phyloP scores from a whole-genome alignment of 805 yeast species.

The Wickerhamiella cacticola region DNA sequence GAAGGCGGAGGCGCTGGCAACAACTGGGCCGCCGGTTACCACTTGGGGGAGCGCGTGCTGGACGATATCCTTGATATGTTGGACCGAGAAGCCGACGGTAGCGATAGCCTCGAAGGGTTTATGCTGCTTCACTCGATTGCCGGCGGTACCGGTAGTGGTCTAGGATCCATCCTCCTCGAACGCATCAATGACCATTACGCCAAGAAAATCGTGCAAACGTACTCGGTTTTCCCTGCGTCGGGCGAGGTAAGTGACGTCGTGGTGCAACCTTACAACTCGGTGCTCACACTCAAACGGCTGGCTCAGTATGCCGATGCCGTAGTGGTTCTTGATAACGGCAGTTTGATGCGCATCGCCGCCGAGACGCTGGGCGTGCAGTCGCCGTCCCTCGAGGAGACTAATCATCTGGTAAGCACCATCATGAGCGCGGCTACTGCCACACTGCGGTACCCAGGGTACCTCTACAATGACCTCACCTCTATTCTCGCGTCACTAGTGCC shows the following conservation, averaged over 20 bases:
- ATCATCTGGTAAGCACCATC: constrained; percentile 73
- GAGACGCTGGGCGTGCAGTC: constrained; percentile 43
- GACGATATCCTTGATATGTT: constrained; percentile 73
- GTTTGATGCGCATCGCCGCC: constrained; percentile 61
- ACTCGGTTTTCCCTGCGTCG: constrained; percentile 71
- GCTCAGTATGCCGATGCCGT: constrained; percentile 78
- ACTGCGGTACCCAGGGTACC: constrained; percentile 79
- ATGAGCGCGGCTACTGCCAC: constrained; percentile 80
- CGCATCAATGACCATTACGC: constrained; percentile 66
- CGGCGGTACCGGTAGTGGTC: constrained; percentile 97
- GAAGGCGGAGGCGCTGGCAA: constrained; percentile 92
- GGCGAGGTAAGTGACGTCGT: constrained; percentile 89
- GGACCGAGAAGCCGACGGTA: constrained; percentile 79
- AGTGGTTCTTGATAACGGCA: constrained; percentile 84
- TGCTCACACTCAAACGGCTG: constrained; percentile 67
- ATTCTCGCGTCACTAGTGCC: constrained; percentile 75
- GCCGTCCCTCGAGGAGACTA: constrained; percentile 66
- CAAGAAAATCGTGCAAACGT: constrained; percentile 73
- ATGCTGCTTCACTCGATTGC: constrained; percentile 90
- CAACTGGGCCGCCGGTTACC: constrained; percentile 87
- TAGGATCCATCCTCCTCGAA: constrained; percentile 75
- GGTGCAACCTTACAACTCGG: constrained; percentile 90
- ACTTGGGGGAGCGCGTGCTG: constrained; percentile 52
- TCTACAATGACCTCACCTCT: constrained; percentile 75
- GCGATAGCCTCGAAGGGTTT: constrained; percentile 83